A percentile compares a stretch with the other conserved stretches of the same genome.
Evolutionary conservation across 2,329 filamentous ascomycete species (phyloP).

Genomic region (Sarocladiaceae sp.): DNA sequence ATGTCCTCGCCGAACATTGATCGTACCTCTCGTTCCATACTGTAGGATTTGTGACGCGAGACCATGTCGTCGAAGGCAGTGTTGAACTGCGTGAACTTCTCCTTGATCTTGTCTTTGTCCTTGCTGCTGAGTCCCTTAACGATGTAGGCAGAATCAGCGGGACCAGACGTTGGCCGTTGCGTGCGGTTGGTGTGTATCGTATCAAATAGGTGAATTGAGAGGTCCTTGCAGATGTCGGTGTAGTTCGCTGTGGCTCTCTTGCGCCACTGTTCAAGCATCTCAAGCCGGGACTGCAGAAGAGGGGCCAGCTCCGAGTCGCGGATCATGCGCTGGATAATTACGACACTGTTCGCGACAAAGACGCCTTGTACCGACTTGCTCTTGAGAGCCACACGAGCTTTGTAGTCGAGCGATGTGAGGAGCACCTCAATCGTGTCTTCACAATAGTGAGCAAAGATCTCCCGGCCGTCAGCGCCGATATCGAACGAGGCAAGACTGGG

Average conservation of each 20-base stretch:
- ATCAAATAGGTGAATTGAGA: constrained; percentile 78
- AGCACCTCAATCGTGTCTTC: constrained; percentile 81
- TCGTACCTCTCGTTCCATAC: constrained; percentile 87
- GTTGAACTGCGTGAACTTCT: constrained; percentile 93
- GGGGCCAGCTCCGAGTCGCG: constrained; percentile 70
- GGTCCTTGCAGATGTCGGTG: constrained; percentile 80
- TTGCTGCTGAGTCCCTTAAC: constrained; percentile 80
- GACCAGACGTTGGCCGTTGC: constrained; percentile 65
- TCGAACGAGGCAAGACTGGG: constrained; percentile 76
- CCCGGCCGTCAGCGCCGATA: constrained; percentile 78
- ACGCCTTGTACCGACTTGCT: constrained; percentile 75
- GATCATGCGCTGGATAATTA: constrained; percentile 79
- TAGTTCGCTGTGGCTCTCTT: constrained; percentile 82
- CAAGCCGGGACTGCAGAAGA: constrained; percentile 61
- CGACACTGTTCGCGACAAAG: constrained; percentile 83
- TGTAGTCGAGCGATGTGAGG: constrained; percentile 67
- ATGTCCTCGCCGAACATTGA: constrained; percentile 75
- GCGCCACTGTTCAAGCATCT: constrained; percentile 72
- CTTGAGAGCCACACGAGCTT: constrained; percentile 66
- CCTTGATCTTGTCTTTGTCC: constrained; percentile 93
- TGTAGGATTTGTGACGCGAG: constrained; percentile 70
- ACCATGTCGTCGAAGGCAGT: constrained; percentile 84
- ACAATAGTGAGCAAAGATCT: constrained; percentile 86
- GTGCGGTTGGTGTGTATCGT: constrained; percentile 82
- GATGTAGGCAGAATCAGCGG: constrained; percentile 75